Base-by-base conservation (phyloP, 2,329 filamentous ascomycete species). In the Zasmidium citrigriseum region DNA sequence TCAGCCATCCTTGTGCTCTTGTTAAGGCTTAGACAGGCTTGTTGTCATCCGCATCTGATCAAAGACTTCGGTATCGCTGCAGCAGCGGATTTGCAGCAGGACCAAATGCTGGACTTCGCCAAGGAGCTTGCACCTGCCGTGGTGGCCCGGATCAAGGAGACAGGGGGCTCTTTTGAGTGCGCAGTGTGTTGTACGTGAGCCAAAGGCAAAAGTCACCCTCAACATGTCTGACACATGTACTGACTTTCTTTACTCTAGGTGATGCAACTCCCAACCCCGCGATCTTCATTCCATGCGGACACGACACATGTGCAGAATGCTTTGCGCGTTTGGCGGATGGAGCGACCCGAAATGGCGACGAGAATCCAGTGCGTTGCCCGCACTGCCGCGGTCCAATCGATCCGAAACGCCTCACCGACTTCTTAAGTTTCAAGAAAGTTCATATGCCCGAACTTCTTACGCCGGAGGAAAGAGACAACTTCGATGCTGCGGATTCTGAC, bases 231-330 rank as follows among this genome's bases (percentile, higher is more conserved):
- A 34, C 7, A 34, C 27, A 34, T 34, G 27, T n/a, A n/a, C 27
- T 34, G 27, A 34, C 27, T 14, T 7, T 34, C 7, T 34, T 7
- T 14, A 7, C 27, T 34, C 14, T 34, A 34, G 27, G 27, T 34
- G 92, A 96, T 67, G 86, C 81, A 2, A 85, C 88, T 5, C 80
- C 83, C 14, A 92, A 93, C 61, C 89, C 90, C 0, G 84, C 84
- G 2, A 90, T 96, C 62, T 88, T 93, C 72, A 80, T 91, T 52
- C 91, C 91, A 1, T 96, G 92, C 68, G 92, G 92, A 1, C 92
- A 96, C 69, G 85, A 88, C 59, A 86, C 86, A 22, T 96, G 92
- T 73, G 78, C 82, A 1, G 88, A 92, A 62, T 96, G 92, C 70
- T 86, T 95, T 60, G 82, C 85, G 4, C 85, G 83, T 55, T 82